Conservation (phyloP, 805 yeast genomes). For the Metschnikowia baotianmanensis region DNA sequence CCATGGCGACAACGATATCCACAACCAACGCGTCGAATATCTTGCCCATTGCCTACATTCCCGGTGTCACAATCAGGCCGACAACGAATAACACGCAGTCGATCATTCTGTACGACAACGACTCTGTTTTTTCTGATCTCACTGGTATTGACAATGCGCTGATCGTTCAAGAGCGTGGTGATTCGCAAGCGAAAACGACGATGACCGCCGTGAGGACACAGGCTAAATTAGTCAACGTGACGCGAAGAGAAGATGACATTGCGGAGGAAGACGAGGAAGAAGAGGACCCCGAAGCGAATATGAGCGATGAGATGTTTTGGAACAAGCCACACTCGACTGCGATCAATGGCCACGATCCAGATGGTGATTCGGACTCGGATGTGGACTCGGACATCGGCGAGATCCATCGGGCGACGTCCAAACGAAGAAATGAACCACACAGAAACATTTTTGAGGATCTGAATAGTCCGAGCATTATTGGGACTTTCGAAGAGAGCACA, state of each 20-base stretch:
- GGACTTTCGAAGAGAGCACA: too few relatives aligned
- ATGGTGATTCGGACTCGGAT: constrained; percentile 29
- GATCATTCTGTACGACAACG: constrained; percentile 43
- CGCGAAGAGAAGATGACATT: constrained; percentile 43
- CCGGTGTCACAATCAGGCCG: constrained; percentile 78
- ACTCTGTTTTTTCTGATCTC: constrained; percentile 41
- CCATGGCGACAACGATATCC: constrained; percentile 59
- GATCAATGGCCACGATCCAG: neutral
- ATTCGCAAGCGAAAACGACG: constrained; percentile 39
- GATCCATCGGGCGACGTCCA: constrained; percentile 38
- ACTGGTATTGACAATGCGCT: constrained; percentile 47
- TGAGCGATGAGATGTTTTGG: constrained; percentile 1
- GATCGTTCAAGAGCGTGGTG: constrained; percentile 38
- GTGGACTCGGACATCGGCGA: constrained; percentile 48
- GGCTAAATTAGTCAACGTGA: constrained; percentile 66
- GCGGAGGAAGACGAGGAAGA: constrained; percentile 29
- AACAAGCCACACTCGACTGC: neutral
- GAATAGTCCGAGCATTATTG: neutral
- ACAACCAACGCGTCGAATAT: constrained; percentile 82
- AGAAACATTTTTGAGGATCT: constrained; percentile 2
- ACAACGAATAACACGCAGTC: constrained; percentile 43
- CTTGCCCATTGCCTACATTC: constrained; percentile 89
- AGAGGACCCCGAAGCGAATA: neutral
- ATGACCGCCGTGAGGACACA: constrained; percentile 77
- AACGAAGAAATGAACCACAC: constrained; percentile 3